These are phyloP conservation scores for Kodamaea kaohsiungensis DNA, from an alignment of 805 yeast genomes.

Conservation along the genomic window DNA sequence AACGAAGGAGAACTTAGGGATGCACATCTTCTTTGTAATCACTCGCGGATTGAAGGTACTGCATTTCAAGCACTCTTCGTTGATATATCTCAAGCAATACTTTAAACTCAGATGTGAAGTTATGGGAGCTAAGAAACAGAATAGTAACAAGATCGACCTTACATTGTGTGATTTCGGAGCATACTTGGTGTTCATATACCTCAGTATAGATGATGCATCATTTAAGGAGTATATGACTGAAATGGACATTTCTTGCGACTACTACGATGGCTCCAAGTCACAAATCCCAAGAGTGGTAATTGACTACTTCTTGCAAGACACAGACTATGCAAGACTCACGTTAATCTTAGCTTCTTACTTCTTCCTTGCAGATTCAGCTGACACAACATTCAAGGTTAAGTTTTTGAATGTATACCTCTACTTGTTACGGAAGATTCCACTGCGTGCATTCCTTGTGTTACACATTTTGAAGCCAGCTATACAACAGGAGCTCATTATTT, in stretches of 20 bases:
- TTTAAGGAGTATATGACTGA: conserved; percentile 27
- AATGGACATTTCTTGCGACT: conserved; percentile 18
- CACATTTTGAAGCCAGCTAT: conserved; percentile 33
- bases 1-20: conserved; percentile 50
- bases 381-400: conserved; percentile 27
- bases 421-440: conserved; percentile 22
- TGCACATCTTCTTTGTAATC: conserved; percentile 46
- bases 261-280: conserved; percentile 16
- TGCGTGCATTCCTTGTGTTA: conserved; percentile 26
- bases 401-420: conserved; percentile 31
- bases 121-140: neutral
- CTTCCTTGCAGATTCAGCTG: conserved; percentile 30
- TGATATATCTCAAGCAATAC: conserved; percentile 44
- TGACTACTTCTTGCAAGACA: conserved; percentile 24
- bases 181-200: conserved; percentile 35
- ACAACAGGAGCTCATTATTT: conserved; percentile 27
- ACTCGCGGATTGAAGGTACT: conserved; percentile 62
- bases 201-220: conserved; percentile 25
- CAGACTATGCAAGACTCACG: conserved; percentile 22
- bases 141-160: neutral
- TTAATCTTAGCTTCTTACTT: conserved; percentile 33
- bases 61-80: conserved; percentile 51
- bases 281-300: conserved; percentile 30
- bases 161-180: conserved; percentile 13
- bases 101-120: conserved; percentile 27